phyloP scores from a whole-genome alignment of 306 rosid species.

The Fagus sylvatica region DNA sequence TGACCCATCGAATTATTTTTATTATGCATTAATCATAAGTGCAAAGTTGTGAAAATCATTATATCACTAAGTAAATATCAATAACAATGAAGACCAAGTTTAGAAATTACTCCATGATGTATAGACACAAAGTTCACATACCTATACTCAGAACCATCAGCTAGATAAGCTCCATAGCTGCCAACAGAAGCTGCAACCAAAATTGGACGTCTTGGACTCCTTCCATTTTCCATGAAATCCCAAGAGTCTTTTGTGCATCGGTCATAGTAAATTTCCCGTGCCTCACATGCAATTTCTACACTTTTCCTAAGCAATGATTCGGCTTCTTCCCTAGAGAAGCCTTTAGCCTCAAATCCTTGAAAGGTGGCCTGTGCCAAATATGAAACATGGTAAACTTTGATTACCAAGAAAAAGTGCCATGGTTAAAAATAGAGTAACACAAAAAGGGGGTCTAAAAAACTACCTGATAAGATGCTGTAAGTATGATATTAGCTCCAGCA shows the following conservation, averaged over 20 bases:
- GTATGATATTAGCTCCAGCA: conserved; percentile 85
- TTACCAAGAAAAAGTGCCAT: not conserved
- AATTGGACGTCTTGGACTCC: conserved; percentile 45
- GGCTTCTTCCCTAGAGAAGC: conserved; percentile 66
- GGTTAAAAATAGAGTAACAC: not conserved
- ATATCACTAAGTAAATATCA: not conserved
- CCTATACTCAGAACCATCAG: conserved; percentile 74
- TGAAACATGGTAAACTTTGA: not conserved
- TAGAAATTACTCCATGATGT: not conserved
- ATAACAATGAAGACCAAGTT: not conserved
- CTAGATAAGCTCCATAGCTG: conserved; percentile 88
- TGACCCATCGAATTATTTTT: too few relatives aligned
- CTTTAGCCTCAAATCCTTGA: conserved; percentile 89
- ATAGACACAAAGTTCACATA: conserved; percentile 1
- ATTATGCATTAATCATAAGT: too few relatives aligned
- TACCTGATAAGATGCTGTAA: conserved; percentile 93
- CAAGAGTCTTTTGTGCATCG: conserved; percentile 57
- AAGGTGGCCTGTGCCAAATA: conserved; percentile 65
- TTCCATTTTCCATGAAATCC: conserved; percentile 42
- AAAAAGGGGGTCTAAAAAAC: not conserved
- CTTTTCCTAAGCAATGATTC: conserved; percentile 66
- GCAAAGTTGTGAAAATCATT: too few relatives aligned
- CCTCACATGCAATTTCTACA: conserved; percentile 77
- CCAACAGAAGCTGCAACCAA: conserved; percentile 91
- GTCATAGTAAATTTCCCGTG: conserved; percentile 62